Evolutionary conservation across 2,329 filamentous ascomycete genomes (phyloP).

Genomic region (Tolypocladium pustulatum): DNA sequence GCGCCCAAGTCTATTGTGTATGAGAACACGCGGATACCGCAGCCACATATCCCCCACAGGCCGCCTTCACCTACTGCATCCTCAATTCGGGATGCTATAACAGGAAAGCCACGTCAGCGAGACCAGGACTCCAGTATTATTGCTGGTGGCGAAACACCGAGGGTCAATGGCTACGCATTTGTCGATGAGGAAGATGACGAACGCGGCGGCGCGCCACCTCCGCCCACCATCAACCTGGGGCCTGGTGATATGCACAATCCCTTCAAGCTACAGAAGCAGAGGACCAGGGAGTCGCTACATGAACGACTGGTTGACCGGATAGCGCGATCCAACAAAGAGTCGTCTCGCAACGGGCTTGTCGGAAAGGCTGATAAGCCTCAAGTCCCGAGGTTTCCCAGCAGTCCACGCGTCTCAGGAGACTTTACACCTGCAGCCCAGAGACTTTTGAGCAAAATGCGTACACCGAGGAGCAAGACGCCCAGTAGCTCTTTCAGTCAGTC

Average conservation of each 20-base stretch:
- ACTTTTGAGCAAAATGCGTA: conserved; percentile 52
- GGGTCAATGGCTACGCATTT: conserved; percentile 89
- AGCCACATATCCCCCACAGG: conserved; percentile 27
- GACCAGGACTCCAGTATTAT: conserved; percentile 48
- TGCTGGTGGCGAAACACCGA: conserved; percentile 67
- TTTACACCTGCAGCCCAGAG: conserved; percentile 68
- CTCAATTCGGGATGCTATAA: conserved; percentile 74
- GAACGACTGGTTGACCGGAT: conserved; percentile 79
- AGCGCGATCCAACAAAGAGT: conserved; percentile 57
- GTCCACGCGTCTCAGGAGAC: conserved; percentile 42
- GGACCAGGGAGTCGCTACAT: conserved; percentile 70
- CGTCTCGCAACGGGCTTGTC: conserved; percentile 46
- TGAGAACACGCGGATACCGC: conserved; percentile 70
- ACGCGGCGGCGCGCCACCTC: conserved; percentile 9
- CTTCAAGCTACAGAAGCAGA: conserved; percentile 67
- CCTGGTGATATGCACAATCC: conserved; percentile 58
- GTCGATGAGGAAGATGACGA: conserved; percentile 62
- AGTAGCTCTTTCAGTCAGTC: conserved; percentile 22
- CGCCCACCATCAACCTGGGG: conserved; percentile 44
- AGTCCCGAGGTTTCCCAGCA: conserved; percentile 61
- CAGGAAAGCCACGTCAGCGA: conserved; percentile 53
- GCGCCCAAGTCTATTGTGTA: conserved; percentile 71
- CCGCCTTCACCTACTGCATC: conserved; percentile 77
- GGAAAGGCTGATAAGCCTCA: conserved; percentile 49
- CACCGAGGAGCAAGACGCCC: conserved; percentile 24